phyloP scores from a whole-genome alignment of 2,329 filamentous ascomycete genomes.

The Fusarium anguioides region DNA sequence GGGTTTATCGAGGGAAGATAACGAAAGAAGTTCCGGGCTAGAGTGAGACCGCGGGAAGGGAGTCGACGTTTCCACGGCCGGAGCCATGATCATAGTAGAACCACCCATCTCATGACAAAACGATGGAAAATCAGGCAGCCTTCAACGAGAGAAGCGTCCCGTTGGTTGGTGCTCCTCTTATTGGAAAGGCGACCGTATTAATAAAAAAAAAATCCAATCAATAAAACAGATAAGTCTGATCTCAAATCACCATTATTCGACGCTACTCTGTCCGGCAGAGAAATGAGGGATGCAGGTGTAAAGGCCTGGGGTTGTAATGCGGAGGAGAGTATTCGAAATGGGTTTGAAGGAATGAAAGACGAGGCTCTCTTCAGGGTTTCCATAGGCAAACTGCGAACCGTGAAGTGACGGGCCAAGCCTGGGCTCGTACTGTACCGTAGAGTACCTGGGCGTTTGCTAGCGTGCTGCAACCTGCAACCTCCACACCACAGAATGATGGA shows the following conservation, averaged over 20 bases:
- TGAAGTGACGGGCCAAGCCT: conserved; percentile 14
- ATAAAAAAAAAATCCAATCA: conserved; percentile 40
- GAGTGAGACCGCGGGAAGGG: conserved; percentile 51
- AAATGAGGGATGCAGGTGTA: conserved; percentile 14
- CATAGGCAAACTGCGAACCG: conserved; percentile 5
- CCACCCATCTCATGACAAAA: conserved; percentile 52
- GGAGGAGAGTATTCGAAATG: conserved; percentile 26
- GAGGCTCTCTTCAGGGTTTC: conserved; percentile 37
- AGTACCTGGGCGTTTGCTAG: conserved; percentile 38
- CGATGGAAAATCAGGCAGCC: conserved; percentile 20
- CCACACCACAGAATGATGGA: conserved; percentile 41
- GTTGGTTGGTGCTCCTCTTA: conserved; percentile 31
- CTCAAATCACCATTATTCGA: conserved; percentile 46
- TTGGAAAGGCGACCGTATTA: conserved; percentile 39
- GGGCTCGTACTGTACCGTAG: conserved; percentile 30
- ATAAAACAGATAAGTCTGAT: conserved; percentile 23
- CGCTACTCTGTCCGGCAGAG: conserved; percentile 47
- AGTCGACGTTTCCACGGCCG: conserved; percentile 50
- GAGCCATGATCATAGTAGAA: conserved; percentile 53
- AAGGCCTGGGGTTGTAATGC: conserved; percentile 7
- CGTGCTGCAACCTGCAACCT: conserved; percentile 37
- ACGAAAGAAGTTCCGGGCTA: conserved; percentile 46
- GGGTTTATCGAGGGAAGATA: conserved; percentile 45
- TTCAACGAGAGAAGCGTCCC: conserved; percentile 37
- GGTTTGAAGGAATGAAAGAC: conserved; percentile 30